phyloP scores from a whole-genome alignment of 108 stramenopile genomes.

The Nitzschia palea region DNA sequence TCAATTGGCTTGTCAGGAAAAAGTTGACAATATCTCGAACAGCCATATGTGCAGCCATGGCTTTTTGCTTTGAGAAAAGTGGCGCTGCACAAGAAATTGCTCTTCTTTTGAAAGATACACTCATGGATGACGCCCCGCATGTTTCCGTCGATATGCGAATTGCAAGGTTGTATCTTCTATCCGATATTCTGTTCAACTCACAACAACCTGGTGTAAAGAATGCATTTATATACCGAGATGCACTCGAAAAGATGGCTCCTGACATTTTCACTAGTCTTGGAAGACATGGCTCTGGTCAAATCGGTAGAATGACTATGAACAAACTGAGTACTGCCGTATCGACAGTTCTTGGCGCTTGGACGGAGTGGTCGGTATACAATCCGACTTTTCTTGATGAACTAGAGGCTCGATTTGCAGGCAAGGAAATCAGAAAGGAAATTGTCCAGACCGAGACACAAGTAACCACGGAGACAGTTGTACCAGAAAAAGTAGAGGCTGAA shows the following conservation, averaged over 20 bases:
- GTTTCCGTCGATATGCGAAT: conserved; percentile 62
- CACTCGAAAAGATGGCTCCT: conserved; percentile 81
- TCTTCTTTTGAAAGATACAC: conserved; percentile 49
- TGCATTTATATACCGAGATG: conserved; percentile 81
- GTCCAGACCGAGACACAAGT: neutral
- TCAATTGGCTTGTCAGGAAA: conserved; percentile 51
- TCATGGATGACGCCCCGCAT: conserved; percentile 46
- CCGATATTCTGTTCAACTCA: conserved; percentile 86
- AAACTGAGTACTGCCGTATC: conserved; percentile 67
- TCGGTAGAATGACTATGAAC: conserved; percentile 73
- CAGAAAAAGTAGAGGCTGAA: conserved; percentile 15
- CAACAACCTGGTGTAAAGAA: conserved; percentile 88
- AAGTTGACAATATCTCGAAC: conserved; percentile 55
- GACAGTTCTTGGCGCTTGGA: conserved; percentile 79
- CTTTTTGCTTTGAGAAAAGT: conserved; percentile 86
- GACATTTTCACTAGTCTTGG: conserved; percentile 77
- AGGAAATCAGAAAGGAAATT: conserved; percentile 27
- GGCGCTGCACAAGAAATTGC: conserved; percentile 65
- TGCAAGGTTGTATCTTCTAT: conserved; percentile 77
- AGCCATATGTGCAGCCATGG: conserved; percentile 80
- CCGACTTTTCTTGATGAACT: conserved; percentile 74
- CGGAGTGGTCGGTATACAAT: conserved; percentile 84
- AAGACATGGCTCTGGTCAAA: conserved; percentile 43
- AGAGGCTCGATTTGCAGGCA: conserved; percentile 70
- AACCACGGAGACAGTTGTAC: neutral